Evolutionary conservation across 805 yeast genomes (phyloP).

Genomic region (Barnettozyma siamensis): DNA sequence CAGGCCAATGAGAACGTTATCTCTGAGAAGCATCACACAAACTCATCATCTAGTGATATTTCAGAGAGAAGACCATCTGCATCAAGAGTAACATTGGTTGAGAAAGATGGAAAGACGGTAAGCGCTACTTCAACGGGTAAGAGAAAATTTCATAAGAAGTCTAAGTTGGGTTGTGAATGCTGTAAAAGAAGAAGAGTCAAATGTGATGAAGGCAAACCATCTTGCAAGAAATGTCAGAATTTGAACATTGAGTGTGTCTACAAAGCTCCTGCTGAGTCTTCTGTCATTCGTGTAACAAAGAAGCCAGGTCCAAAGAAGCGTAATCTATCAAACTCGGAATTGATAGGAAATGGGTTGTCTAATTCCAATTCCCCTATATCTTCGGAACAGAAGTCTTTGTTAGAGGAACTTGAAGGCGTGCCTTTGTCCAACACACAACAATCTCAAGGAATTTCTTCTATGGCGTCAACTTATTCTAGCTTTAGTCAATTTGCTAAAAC

Average conservation of each 20-base stretch:
- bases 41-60: background rate
- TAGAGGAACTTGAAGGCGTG: constrained; percentile 5
- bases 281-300: background rate
- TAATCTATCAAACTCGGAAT: background rate
- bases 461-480: background rate
- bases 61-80: background rate
- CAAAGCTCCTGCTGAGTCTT: constrained; percentile 17
- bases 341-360: background rate
- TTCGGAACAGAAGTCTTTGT: background rate
- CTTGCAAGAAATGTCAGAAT: constrained; percentile 72
- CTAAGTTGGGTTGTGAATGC: constrained; percentile 82
- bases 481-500: constrained; percentile 3
- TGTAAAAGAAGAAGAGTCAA: constrained; percentile 88
- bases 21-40: too few species aligned
- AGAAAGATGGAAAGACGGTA: constrained; percentile 35
- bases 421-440: background rate
- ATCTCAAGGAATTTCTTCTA: background rate
- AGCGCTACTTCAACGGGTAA: constrained; percentile 54
- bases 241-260: constrained; percentile 78
- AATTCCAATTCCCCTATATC: background rate
- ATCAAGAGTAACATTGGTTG: constrained; percentile 20
- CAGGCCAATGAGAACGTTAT: background rate
- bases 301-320: constrained; percentile 1
- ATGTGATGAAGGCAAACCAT: constrained; percentile 84
- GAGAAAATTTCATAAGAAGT: constrained; percentile 83